Evolutionary conservation across 2,329 filamentous ascomycete species (phyloP).

Genomic region (Neonectria magnoliae): DNA sequence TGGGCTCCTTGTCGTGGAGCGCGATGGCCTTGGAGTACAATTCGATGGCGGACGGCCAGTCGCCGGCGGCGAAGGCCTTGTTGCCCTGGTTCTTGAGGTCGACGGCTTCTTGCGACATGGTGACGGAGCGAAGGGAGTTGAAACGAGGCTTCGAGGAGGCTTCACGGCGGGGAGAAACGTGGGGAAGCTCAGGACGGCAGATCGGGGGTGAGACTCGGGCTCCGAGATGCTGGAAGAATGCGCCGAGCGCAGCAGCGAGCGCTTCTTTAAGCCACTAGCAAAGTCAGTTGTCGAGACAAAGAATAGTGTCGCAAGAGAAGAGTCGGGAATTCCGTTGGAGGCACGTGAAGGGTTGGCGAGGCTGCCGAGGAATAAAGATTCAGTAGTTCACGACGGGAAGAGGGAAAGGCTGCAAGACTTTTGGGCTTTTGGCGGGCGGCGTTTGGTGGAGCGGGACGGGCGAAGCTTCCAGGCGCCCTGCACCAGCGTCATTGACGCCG

Average conservation of each 20-base stretch:
- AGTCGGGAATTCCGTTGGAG: slow-evolving; percentile 14
- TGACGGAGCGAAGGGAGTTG: slow-evolving; percentile 30
- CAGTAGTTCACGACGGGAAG: slow-evolving; percentile 37
- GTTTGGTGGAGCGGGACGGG: slow-evolving; percentile 35
- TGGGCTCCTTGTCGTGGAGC: slow-evolving; percentile 82
- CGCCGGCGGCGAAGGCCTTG: slow-evolving; percentile 86
- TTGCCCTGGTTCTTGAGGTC: slow-evolving; percentile 95
- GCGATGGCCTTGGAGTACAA: slow-evolving; percentile 90
- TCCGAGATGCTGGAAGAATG: slow-evolving; percentile 34
- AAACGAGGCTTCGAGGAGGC: slow-evolving; percentile 6
- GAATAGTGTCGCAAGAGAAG: slow-evolving; percentile 10
- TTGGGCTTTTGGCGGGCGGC: slow-evolving; percentile 32
- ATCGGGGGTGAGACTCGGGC: slow-evolving; percentile 30
- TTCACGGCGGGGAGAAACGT: slow-evolving; percentile 16
- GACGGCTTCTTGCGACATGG: slow-evolving; percentile 72
- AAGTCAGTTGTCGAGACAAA: background rate
- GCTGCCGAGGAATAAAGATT: slow-evolving; percentile 23
- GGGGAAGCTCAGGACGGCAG: slow-evolving; percentile 19
- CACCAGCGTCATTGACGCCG: slow-evolving; percentile 38
- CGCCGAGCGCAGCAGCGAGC: slow-evolving; percentile 34
- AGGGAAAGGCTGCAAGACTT: slow-evolving; percentile 33
- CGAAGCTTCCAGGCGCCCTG: slow-evolving; percentile 36
- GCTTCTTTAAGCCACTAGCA: slow-evolving; percentile 4
- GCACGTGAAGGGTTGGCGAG: slow-evolving; percentile 16
- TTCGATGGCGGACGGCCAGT: slow-evolving; percentile 85